Conservation (phyloP, 2,329 filamentous ascomycete genomes). For the Aschersonia sp. region DNA sequence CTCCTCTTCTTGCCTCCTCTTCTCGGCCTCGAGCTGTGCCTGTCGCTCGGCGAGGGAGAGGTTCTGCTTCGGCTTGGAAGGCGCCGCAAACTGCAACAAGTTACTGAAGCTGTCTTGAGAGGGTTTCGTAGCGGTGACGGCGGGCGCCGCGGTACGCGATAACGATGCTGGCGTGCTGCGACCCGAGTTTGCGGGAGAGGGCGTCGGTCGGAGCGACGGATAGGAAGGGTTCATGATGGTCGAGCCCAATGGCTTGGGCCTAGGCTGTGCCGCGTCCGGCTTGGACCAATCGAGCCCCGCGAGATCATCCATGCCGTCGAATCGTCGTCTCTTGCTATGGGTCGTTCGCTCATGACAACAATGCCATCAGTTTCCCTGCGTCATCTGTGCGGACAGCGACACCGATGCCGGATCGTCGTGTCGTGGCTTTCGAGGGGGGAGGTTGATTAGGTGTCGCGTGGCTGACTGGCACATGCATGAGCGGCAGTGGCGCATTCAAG, state of each 20-base stretch:
- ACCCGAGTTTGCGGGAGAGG: slow-evolving; percentile 39
- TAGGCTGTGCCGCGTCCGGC: slow-evolving; percentile 16
- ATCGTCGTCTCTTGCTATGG: not conserved
- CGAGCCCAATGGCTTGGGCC: slow-evolving; percentile 13
- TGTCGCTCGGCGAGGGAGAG: slow-evolving; percentile 69
- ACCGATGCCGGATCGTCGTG: slow-evolving; percentile 1
- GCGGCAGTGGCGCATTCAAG: not conserved
- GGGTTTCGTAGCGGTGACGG: slow-evolving; percentile 30
- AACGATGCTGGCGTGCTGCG: slow-evolving; percentile 39
- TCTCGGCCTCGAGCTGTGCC: slow-evolving; percentile 49
- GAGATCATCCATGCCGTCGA: slow-evolving; percentile 43
- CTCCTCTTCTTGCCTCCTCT: slow-evolving; percentile 59
- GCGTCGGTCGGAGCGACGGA: slow-evolving; percentile 37
- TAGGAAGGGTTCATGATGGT: slow-evolving; percentile 28
- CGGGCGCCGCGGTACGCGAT: slow-evolving; percentile 27
- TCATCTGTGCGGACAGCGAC: slow-evolving; percentile 3
- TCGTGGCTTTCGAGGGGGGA: not conserved
- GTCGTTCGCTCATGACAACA: too few relatives aligned
- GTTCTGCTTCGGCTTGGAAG: slow-evolving; percentile 47
- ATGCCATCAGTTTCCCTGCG: too few relatives aligned
- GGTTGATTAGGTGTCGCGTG: not conserved
- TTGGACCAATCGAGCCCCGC: slow-evolving; percentile 45
- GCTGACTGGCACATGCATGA: not conserved
- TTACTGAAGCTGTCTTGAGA: slow-evolving; percentile 65
- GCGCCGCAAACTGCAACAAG: slow-evolving; percentile 43